These are phyloP conservation scores for Hyaloscypha variabilis DNA, from an alignment of 495 filamentous ascomycete genomes.

Conservation along the genomic window DNA sequence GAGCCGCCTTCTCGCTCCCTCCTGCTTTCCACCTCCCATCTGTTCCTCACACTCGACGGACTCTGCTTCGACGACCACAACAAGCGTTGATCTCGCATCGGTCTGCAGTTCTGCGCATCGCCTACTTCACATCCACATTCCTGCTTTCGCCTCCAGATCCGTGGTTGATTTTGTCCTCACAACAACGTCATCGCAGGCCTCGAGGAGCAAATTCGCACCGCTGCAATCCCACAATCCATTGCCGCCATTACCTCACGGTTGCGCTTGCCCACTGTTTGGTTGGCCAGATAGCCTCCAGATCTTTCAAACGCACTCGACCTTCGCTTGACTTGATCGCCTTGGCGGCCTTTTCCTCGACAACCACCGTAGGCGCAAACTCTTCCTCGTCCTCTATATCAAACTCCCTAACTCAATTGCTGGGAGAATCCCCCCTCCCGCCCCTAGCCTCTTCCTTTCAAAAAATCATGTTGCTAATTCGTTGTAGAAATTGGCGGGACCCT, in stretches of 20 bases:
- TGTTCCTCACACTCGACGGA: background rate
- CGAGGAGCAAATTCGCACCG: background rate
- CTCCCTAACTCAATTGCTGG: too few species aligned
- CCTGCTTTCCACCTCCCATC: background rate
- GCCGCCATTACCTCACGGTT: background rate
- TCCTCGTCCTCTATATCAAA: too few species aligned
- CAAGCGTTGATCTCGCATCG: background rate
- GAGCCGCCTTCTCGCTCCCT: too few species aligned
- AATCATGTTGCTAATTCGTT: too few species aligned
- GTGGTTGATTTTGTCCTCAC: background rate
- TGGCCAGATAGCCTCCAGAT: background rate
- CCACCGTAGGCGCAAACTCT: too few species aligned
- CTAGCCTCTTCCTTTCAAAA: conserved; percentile 4
- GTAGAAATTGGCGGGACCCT: conserved; percentile 92
- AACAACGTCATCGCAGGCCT: background rate
- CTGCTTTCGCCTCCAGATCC: background rate
- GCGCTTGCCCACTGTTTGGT: background rate
- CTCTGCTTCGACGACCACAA: background rate
- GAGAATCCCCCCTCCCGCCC: background rate
- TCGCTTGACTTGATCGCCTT: conserved; percentile 13
- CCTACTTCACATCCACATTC: background rate
- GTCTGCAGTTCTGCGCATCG: background rate
- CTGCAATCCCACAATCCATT: background rate
- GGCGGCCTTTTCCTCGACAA: conserved; percentile 10
- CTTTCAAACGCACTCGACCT: background rate